Evolutionary conservation across 2,329 filamentous ascomycete species (phyloP), one percentile per base, ranked within the genome.

Genomic region (Aspergillus udagawae): DNA sequence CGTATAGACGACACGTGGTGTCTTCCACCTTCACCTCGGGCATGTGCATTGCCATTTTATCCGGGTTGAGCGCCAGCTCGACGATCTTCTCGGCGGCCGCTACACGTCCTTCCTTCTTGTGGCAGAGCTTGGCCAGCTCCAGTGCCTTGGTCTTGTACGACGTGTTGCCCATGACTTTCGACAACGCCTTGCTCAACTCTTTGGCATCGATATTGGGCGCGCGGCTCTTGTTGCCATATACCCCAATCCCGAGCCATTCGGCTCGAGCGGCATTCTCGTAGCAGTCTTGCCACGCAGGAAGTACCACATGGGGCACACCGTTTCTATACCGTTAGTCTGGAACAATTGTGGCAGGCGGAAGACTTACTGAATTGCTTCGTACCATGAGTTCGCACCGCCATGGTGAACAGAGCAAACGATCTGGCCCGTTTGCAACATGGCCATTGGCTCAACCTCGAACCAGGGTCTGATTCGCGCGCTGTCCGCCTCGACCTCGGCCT

Each of bases 311-410:
- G 1, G 78, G 72, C 0, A 79, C 69, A 1, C 79, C 77, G 9
- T 72, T 67, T 8, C 78, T 76, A 35, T 6, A 10, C 3, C 10
- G 49, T 59, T 28, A 54, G 42, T 53, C 48, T 51, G 52, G 17
- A 2, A 9, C 32, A 17, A 0, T 17, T 17, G 12, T 20, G 27
- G 27, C 47, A 44, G n/a, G 12, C 28, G 32, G 35, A 20, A 1
- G 2, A 69, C 71, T 62, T 63, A 77, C 77, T 65, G 65, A 32
- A 79, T 63, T 1, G 75, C 73, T 61, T 81, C 79, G 29, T 77
- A 72, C 61, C 72, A 80, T 0, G 76, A 80, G 56, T 76, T 80
- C 0, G 78, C 77, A 1, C 78, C 78, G 0, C 78, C 78, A 53
- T 80, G 78, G 52, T 78, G 73, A 0, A 80, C 66, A 0, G 73